Evolutionary conservation across 805 yeast genomes (phyloP).

Genomic region (Dipodascus albidus): DNA sequence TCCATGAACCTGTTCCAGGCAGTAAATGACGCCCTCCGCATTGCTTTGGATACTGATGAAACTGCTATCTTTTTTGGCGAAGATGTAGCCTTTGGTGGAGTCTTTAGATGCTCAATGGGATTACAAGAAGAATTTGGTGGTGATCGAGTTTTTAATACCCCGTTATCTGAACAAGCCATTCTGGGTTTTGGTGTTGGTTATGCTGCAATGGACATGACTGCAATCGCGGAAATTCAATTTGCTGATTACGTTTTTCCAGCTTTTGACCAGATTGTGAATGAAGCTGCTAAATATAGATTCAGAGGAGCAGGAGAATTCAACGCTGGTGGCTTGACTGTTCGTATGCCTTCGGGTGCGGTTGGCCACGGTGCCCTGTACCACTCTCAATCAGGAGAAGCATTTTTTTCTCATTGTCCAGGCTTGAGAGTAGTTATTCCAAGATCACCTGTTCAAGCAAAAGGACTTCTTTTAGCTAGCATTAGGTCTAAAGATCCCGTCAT

Average conservation of each 20-base stretch:
- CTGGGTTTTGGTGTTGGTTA: conserved; percentile 84
- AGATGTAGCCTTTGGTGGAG: conserved; percentile 95
- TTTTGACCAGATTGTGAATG: conserved; percentile 87
- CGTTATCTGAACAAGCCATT: conserved; percentile 92
- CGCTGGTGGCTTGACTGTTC: conserved; percentile 84
- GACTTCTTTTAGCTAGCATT: conserved; percentile 78
- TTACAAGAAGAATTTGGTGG: conserved; percentile 82
- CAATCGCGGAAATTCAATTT: conserved; percentile 89
- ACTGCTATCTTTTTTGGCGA: conserved; percentile 87
- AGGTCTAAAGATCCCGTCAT: conserved; percentile 94
- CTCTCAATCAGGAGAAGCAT: conserved; percentile 86
- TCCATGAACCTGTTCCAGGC: conserved; percentile 34
- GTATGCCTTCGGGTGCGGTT: conserved; percentile 96
- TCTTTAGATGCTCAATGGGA: conserved; percentile 85
- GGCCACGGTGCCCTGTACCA: conserved; percentile 97
- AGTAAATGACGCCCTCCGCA: conserved; percentile 82
- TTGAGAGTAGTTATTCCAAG: conserved; percentile 83
- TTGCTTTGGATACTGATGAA: conserved; percentile 84
- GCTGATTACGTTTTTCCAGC: conserved; percentile 97
- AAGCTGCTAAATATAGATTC: conserved; percentile 91
- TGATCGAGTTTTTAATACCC: conserved; percentile 78
- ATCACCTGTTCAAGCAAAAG: conserved; percentile 85
- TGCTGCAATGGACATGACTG: conserved; percentile 80
- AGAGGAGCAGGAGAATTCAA: conserved; percentile 83
- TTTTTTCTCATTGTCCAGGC: conserved; percentile 93